phyloP scores from a whole-genome alignment of 148 eudicot species.

The Talinum fruticosum region DNA sequence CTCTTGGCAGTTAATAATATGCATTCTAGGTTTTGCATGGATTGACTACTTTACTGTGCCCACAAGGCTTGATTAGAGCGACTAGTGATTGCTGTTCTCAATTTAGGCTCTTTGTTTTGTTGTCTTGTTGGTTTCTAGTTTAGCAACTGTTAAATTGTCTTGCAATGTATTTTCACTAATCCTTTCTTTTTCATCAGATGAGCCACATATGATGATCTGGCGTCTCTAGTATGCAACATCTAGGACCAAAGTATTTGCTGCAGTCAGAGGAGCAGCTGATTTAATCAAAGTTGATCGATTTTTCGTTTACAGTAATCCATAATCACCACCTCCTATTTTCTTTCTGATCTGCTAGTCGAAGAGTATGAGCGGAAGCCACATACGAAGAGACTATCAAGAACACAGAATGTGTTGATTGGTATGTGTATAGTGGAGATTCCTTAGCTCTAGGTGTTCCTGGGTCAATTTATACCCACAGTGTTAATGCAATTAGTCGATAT shows the following conservation, averaged over 20 bases:
- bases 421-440: slow-evolving; percentile 22
- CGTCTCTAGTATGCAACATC: background rate
- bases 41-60: background rate
- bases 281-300: background rate
- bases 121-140: background rate
- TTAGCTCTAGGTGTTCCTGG: slow-evolving; percentile 4
- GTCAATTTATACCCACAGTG: background rate
- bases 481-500: slow-evolving; percentile 8
- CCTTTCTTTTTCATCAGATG: slow-evolving; percentile 11
- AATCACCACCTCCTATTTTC: background rate
- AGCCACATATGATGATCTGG: slow-evolving; percentile 5
- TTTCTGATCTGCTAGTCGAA: slow-evolving; percentile 8
- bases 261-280: slow-evolving; percentile 13
- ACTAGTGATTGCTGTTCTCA: background rate
- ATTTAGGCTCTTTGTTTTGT: background rate
- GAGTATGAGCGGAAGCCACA: slow-evolving; percentile 1
- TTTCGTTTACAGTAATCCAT: background rate
- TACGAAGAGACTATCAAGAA: slow-evolving; percentile 5
- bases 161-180: background rate
- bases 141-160: background rate
- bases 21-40: background rate
- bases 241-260: background rate
- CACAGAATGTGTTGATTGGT: background rate
- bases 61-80: background rate
- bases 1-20: background rate